These are phyloP conservation scores for Monosporozyma solicola DNA, from an alignment of 805 yeast genomes.

Conservation along the genomic window DNA sequence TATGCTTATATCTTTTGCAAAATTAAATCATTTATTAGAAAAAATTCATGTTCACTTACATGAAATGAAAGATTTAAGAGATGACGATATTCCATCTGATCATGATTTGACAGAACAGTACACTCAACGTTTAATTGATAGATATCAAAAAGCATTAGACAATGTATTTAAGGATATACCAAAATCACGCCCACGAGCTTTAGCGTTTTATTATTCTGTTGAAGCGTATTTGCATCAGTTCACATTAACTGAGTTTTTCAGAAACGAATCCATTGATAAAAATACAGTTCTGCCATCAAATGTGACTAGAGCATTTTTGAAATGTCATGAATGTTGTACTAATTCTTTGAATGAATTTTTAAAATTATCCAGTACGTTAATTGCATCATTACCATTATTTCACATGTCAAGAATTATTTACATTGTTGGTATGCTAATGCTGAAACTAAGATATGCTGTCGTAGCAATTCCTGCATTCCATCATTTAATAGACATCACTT, in stretches of 20 bases:
- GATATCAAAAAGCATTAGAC: constrained; percentile 42
- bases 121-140: constrained; percentile 20
- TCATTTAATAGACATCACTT: constrained; percentile 41
- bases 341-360: constrained; percentile 42
- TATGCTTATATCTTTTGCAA: constrained; percentile 48
- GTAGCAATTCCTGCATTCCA: constrained; percentile 41
- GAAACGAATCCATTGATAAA: constrained; percentile 7
- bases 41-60: constrained; percentile 46
- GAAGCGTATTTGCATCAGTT: constrained; percentile 64
- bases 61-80: constrained; percentile 19
- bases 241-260: constrained; percentile 24
- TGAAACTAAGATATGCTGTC: constrained; percentile 48
- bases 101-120: constrained; percentile 12
- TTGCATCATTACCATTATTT: constrained; percentile 49
- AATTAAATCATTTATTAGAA: constrained; percentile 53
- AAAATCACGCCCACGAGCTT: constrained; percentile 32
- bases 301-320: constrained; percentile 37
- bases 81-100: constrained; percentile 9
- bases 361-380: constrained; percentile 35
- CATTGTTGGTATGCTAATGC: constrained; percentile 50
- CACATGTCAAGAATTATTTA: constrained; percentile 51
- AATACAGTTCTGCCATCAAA: constrained; percentile 16
- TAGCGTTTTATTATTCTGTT: constrained; percentile 50
- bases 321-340: constrained; percentile 47
- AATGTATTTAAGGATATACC: constrained; percentile 33